Percentiles rank a stretch among this genome's conserved stretches.
phyloP scores from a whole-genome alignment of 129 eudicot genomes.

The Oenanthe sinensis region DNA sequence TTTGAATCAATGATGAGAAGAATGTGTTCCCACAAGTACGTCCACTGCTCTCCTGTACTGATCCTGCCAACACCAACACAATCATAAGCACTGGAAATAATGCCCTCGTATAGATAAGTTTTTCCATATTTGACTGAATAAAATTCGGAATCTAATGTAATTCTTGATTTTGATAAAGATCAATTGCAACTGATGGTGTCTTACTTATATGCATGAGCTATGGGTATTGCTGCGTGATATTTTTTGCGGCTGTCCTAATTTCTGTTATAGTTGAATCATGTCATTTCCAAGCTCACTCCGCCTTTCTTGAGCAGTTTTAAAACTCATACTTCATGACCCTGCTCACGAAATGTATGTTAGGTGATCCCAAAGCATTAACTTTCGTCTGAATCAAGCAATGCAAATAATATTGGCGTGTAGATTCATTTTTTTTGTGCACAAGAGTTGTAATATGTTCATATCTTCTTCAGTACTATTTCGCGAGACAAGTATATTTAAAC shows the following conservation, averaged over 20 bases:
- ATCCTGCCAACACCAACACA: slow-evolving; percentile 24
- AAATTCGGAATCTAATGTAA: not conserved
- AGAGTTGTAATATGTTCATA: not conserved
- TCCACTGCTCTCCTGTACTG: slow-evolving; percentile 34
- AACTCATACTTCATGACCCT: slow-evolving; percentile 40
- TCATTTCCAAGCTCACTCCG: slow-evolving; percentile 5
- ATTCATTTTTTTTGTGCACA: not conserved
- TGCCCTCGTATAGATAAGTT: not conserved
- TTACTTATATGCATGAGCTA: slow-evolving; percentile 22
- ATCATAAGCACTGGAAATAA: slow-evolving; percentile 23
- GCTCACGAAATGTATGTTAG: not conserved
- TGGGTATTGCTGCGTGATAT: slow-evolving; percentile 13
- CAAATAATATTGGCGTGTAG: not conserved
- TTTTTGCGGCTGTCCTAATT: slow-evolving; percentile 34
- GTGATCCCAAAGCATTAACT: not conserved
- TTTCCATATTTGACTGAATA: slow-evolving; percentile 23
- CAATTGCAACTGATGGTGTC: not conserved
- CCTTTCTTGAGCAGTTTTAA: slow-evolving; percentile 23
- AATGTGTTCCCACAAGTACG: slow-evolving; percentile 72
- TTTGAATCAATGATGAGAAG: slow-evolving; percentile 82
- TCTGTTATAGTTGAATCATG: slow-evolving; percentile 36
- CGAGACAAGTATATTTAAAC: not conserved
- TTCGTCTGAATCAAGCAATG: not conserved
- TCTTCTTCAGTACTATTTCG: not conserved
- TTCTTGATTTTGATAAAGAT: not conserved